Percentiles rank a stretch among this genome's conserved stretches.
phyloP scores from a whole-genome alignment of 257 asterid genomes.

The Eucommia ulmoides region DNA sequence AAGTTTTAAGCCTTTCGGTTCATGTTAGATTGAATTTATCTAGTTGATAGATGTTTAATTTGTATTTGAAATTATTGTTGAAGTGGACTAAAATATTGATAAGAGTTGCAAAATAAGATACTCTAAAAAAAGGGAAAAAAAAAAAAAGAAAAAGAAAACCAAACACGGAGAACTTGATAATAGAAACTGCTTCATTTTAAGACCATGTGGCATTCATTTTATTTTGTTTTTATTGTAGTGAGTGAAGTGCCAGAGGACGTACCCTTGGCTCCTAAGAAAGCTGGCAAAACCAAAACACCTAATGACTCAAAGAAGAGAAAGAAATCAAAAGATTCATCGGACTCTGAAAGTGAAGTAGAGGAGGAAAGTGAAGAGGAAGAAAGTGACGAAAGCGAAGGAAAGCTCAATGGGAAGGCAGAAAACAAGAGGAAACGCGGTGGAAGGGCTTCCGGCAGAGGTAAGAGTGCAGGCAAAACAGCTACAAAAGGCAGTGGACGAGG shows the following conservation, averaged over 20 bases:
- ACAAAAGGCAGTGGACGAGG: constrained; percentile 49
- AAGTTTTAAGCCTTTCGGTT: too few species aligned
- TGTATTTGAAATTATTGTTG: not conserved
- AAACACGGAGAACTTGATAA: too few species aligned
- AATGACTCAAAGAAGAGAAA: constrained; percentile 56
- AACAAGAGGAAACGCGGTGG: constrained; percentile 15
- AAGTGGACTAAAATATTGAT: not conserved
- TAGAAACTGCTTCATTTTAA: constrained; percentile 1
- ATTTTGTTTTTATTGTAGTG: constrained; percentile 23
- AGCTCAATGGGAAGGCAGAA: constrained; percentile 32
- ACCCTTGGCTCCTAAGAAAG: constrained; percentile 21
- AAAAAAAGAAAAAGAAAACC: not conserved
- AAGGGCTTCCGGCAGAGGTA: constrained; percentile 34
- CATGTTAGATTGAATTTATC: too few species aligned
- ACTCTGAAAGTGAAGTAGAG: constrained; percentile 32
- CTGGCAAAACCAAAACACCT: constrained; percentile 23
- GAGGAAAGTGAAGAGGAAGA: constrained; percentile 23
- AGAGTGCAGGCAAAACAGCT: constrained; percentile 31
- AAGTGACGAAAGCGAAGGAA: constrained; percentile 34
- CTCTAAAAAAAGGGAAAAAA: not conserved
- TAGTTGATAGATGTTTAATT: too few species aligned
- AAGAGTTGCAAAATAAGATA: not conserved
- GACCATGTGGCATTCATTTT: not conserved
- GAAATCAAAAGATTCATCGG: constrained; percentile 40
- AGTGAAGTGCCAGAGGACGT: constrained; percentile 25